Conservation (phyloP, 1,284 basidiomycete genomes). For the Fistulinella staudtii region DNA sequence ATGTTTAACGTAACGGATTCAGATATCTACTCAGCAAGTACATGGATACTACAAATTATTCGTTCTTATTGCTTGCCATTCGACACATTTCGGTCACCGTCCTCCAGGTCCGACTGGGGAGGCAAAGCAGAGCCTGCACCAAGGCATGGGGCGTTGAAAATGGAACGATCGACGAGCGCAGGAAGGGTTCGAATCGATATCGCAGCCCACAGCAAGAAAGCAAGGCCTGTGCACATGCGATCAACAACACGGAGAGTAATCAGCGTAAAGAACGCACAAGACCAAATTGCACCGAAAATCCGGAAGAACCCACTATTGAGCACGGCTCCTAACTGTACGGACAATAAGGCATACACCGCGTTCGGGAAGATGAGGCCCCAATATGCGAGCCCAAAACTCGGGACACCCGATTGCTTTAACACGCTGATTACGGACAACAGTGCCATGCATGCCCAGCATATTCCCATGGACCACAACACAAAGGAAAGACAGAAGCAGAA, state of each 20-base stretch:
- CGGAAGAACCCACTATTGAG: constrained; percentile 45
- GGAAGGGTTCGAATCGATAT: constrained; percentile 41
- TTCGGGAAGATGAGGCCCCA: constrained; percentile 53
- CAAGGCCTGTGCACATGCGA: constrained; percentile 29
- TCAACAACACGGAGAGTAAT: constrained; percentile 3
- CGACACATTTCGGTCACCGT: too few relatives aligned
- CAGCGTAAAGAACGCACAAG: constrained; percentile 22
- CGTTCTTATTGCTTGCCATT: neutral
- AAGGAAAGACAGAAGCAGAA: constrained; percentile 41
- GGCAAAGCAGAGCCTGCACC: constrained; percentile 8
- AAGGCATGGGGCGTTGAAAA: constrained; percentile 44
- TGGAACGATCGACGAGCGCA: constrained; percentile 39
- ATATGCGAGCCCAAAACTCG: constrained; percentile 42
- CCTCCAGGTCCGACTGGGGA: constrained; percentile 13
- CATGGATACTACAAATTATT: too few relatives aligned
- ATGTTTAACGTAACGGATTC: too few relatives aligned
- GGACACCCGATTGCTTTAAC: constrained; percentile 18
- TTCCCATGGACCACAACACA: constrained; percentile 44
- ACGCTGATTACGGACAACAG: constrained; percentile 34
- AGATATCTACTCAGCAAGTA: too few relatives aligned
- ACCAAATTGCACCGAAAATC: constrained; percentile 37
- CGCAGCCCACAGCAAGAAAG: constrained; percentile 45
- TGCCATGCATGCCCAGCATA: constrained; percentile 43
- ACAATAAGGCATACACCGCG: constrained; percentile 45
- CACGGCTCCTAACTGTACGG: constrained; percentile 42